Percentiles rank a stretch among this genome's conserved stretches.
Evolutionary conservation across 2,329 filamentous ascomycete genomes (phyloP).

Genomic region (Aspergillus floridensis): DNA sequence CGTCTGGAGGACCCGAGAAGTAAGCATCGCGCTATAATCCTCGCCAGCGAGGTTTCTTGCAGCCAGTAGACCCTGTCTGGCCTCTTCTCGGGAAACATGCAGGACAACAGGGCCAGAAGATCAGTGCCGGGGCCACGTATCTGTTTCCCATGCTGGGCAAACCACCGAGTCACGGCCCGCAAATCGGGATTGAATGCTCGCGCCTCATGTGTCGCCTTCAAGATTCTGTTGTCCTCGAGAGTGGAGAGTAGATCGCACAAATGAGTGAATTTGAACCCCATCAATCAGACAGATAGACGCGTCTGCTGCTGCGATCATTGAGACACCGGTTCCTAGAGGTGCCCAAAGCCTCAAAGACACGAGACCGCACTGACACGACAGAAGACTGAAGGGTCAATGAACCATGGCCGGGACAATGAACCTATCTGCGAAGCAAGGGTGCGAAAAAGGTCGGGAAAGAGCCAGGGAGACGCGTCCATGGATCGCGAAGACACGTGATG

Average conservation of each 20-base stretch:
- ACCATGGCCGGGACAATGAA: not conserved
- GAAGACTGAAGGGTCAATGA: not conserved
- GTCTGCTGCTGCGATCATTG: not conserved
- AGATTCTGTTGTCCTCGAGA: conserved; percentile 53
- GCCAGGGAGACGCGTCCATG: conserved; percentile 24
- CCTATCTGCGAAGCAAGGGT: not conserved
- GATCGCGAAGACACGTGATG: conserved; percentile 36
- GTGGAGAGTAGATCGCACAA: conserved; percentile 72
- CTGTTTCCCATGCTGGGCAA: conserved; percentile 57
- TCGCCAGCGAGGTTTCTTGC: conserved; percentile 59
- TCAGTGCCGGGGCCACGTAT: conserved; percentile 60
- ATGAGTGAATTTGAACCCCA: conserved; percentile 59
- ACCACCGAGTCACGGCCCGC: conserved; percentile 65
- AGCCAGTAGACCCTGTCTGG: conserved; percentile 76
- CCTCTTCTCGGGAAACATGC: conserved; percentile 71
- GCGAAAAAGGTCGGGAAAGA: not conserved
- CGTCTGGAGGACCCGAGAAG: conserved; percentile 61
- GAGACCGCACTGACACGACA: not conserved
- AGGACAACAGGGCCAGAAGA: conserved; percentile 66
- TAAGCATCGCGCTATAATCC: conserved; percentile 66
- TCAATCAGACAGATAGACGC: conserved; percentile 16
- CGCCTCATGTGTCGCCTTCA: conserved; percentile 33
- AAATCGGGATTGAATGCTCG: conserved; percentile 33
- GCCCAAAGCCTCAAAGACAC: too few relatives aligned
- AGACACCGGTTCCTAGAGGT: not conserved